Percentiles rank a stretch among this genome's conserved stretches.
Evolutionary conservation across 2,329 filamentous ascomycete genomes (phyloP).

Genomic region (Biscogniauxia marginata): DNA sequence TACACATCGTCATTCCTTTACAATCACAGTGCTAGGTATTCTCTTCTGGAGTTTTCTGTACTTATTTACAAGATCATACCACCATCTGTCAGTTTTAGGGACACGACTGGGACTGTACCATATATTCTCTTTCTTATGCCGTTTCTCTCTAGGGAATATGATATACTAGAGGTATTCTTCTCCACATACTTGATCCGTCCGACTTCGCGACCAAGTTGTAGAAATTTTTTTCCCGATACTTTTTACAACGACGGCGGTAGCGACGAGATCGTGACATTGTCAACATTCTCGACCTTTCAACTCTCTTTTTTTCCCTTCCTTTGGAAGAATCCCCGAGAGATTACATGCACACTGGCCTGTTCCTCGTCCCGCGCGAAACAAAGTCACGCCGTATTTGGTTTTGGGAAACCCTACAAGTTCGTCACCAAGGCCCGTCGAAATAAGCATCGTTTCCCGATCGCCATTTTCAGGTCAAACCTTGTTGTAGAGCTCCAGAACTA

Average conservation of each 20-base stretch:
- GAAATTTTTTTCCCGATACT: slow-evolving; percentile 10
- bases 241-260: slow-evolving; percentile 19
- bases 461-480: slow-evolving; percentile 10
- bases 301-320: not conserved
- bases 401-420: slow-evolving; percentile 21
- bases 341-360: slow-evolving; percentile 4
- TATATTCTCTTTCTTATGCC: slow-evolving; percentile 23
- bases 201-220: slow-evolving; percentile 22
- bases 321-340: not conserved
- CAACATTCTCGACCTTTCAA: slow-evolving; percentile 4
- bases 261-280: slow-evolving; percentile 18
- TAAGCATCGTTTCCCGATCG: slow-evolving; percentile 11
- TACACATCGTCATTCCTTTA: slow-evolving; percentile 27
- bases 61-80: slow-evolving; percentile 22
- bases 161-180: slow-evolving; percentile 24
- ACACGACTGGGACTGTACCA: slow-evolving; percentile 20
- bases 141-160: slow-evolving; percentile 18
- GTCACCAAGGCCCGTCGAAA: slow-evolving; percentile 13
- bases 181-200: slow-evolving; percentile 25
- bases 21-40: slow-evolving; percentile 25
- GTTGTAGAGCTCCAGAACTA: slow-evolving; percentile 8
- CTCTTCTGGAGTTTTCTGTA: slow-evolving; percentile 20
- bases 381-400: slow-evolving; percentile 10
- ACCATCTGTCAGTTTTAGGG: slow-evolving; percentile 20
- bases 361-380: slow-evolving; percentile 11